Conservation (phyloP, 257 asterid genomes). For the Fraxinus anomala region DNA sequence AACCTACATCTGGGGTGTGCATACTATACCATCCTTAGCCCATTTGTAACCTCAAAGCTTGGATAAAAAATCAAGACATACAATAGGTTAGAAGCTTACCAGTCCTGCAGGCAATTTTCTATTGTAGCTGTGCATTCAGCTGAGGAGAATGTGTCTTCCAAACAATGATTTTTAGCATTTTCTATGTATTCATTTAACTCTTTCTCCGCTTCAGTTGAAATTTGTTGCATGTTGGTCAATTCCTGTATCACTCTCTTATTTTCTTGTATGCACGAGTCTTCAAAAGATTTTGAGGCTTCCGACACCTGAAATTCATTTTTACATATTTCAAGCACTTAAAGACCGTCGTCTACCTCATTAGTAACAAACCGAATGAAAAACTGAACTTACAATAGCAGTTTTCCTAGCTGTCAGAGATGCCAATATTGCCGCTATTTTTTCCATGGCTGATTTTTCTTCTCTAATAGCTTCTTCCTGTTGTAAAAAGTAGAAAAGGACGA, state of each 20-base stretch:
- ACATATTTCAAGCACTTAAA: conserved; percentile 14
- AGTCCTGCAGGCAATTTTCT: conserved; percentile 65
- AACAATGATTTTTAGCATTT: conserved; percentile 48
- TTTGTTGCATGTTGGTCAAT: conserved; percentile 55
- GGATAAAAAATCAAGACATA: neutral
- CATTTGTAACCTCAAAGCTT: neutral
- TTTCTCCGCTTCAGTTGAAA: conserved; percentile 47
- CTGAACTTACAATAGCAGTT: conserved; percentile 51
- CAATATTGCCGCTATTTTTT: conserved; percentile 62
- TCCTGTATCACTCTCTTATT: conserved; percentile 51
- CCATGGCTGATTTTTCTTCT: conserved; percentile 67
- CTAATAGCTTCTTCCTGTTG: conserved; percentile 69
- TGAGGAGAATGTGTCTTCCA: conserved; percentile 51
- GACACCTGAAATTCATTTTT: conserved; percentile 52
- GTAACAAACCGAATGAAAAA: neutral
- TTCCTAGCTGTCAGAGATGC: conserved; percentile 57
- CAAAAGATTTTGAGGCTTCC: conserved; percentile 58
- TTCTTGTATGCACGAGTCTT: conserved; percentile 54
- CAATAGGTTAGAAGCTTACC: conserved; percentile 38
- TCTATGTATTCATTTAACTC: conserved; percentile 54
- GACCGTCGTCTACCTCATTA: neutral
- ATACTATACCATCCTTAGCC: neutral
- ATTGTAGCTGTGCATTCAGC: conserved; percentile 48
- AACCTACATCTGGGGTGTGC: neutral
- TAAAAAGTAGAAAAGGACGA: conserved; percentile 21